Conservation (phyloP, 2,329 filamentous ascomycete species). For the Ophiostoma piceae region DNA sequence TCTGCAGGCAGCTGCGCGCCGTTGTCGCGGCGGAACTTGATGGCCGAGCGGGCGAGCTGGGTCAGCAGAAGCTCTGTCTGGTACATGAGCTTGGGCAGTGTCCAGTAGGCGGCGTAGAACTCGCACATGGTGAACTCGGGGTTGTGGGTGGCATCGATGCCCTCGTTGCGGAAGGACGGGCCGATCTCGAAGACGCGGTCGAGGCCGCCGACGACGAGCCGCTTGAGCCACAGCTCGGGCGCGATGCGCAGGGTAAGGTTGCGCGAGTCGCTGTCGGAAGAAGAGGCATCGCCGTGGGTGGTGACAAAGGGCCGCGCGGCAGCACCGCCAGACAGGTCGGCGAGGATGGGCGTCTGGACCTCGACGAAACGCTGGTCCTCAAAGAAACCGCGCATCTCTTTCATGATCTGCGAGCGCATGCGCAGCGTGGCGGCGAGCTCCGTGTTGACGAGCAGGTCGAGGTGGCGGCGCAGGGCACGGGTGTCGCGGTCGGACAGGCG, state of each 20-base stretch:
- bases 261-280: background rate
- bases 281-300: constrained; percentile 36
- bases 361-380: constrained; percentile 70
- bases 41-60: constrained; percentile 43
- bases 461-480: constrained; percentile 70
- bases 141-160: constrained; percentile 85
- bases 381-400: constrained; percentile 68
- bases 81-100: constrained; percentile 66
- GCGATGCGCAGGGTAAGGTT: constrained; percentile 75
- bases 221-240: constrained; percentile 91
- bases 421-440: constrained; percentile 57
- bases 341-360: constrained; percentile 85
- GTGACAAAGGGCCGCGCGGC: constrained; percentile 83
- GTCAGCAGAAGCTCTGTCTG: constrained; percentile 68
- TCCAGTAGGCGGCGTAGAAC: constrained; percentile 85
- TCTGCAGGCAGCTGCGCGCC: background rate
- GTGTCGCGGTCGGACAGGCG: constrained; percentile 65
- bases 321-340: constrained; percentile 78
- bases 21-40: constrained; percentile 30
- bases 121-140: constrained; percentile 97
- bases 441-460: constrained; percentile 76
- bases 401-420: constrained; percentile 68
- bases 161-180: constrained; percentile 87
- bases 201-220: constrained; percentile 81
- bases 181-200: constrained; percentile 91